Percentiles rank a stretch among this genome's conserved stretches.
Conservation (phyloP, 495 filamentous ascomycete species). For the Haplographium delicatum region DNA sequence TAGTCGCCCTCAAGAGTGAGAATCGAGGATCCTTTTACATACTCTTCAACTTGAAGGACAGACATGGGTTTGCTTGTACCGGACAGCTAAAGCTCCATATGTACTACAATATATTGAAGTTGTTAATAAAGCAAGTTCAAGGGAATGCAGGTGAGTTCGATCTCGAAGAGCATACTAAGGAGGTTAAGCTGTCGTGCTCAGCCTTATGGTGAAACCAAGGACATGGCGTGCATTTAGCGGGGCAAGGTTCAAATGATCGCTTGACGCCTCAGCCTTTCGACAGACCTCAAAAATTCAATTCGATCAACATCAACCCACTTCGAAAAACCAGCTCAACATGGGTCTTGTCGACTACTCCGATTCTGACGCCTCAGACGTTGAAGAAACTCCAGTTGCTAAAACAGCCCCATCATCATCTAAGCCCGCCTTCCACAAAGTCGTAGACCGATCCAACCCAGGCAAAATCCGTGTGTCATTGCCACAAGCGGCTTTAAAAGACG, state of each 20-base stretch:
- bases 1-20: neutral
- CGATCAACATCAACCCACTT: neutral
- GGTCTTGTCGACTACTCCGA: constrained; percentile 78
- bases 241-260: neutral
- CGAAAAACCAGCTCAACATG: constrained; percentile 42
- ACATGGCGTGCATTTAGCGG: neutral
- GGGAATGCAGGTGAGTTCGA: neutral
- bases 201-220: constrained; percentile 7
- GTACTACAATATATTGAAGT: neutral
- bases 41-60: constrained; percentile 96
- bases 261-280: neutral
- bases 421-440: constrained; percentile 60
- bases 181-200: neutral
- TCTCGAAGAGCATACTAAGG: neutral
- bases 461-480: constrained; percentile 78
- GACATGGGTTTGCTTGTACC: constrained; percentile 57
- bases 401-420: constrained; percentile 28
- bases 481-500: constrained; percentile 33
- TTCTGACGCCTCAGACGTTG: constrained; percentile 70
- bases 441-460: constrained; percentile 72
- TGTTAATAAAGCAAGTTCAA: neutral
- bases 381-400: constrained; percentile 32
- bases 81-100: constrained; percentile 1
- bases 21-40: constrained; percentile 32
- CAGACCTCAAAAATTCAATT: constrained; percentile 5